Evolutionary conservation across 2,329 filamentous ascomycete genomes (phyloP), one percentile per base, ranked within the genome.

Genomic region (Hawksworthiomyces lignivorus): DNA sequence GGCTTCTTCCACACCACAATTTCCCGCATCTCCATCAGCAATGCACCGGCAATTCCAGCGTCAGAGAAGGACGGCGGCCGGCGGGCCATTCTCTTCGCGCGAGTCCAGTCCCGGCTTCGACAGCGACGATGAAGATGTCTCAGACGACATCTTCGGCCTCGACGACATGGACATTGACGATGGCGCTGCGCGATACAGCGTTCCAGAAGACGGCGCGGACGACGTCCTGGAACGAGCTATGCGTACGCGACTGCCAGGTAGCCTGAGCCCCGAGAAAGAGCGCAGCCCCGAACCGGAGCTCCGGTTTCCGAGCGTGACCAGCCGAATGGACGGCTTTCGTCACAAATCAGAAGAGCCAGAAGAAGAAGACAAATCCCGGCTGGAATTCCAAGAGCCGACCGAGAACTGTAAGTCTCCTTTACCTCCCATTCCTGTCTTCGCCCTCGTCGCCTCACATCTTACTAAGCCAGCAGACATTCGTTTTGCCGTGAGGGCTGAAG

Each of bases 401-500:
- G 69, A 76, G 20, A 76, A 76, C 47, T 77, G 73, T 73, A 58
- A 57, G 70, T 61, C 24, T 26, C 24, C 24, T 26, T 26, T n/a
- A n/a, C n/a, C n/a, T n/a, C n/a, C n/a, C n/a, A n/a, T n/a, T n/a
- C n/a, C n/a, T n/a, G n/a, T n/a, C n/a, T n/a, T n/a, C n/a, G n/a
- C n/a, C n/a, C n/a, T n/a, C n/a, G n/a, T n/a, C n/a, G n/a, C n/a
- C n/a, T n/a, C n/a, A n/a, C n/a, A n/a, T n/a, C n/a, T 26, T 12
- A 21, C 41, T 33, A 21, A 27, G 33, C n/a, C n/a, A 20, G 2
- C 36, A 92, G 87, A 90, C 63, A 86, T 95, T 54, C 85, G 88
- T 50, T 89, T 96, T 62, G 84, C 86, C 39, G 73, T 94, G 48
- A 80, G 85, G 54, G 85, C 88, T 47, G 88, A 95, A 67, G 84